These are phyloP conservation scores for Metroxylon sagu DNA, from an alignment of 176 grass and related monocot genomes.

Conservation along the genomic window DNA sequence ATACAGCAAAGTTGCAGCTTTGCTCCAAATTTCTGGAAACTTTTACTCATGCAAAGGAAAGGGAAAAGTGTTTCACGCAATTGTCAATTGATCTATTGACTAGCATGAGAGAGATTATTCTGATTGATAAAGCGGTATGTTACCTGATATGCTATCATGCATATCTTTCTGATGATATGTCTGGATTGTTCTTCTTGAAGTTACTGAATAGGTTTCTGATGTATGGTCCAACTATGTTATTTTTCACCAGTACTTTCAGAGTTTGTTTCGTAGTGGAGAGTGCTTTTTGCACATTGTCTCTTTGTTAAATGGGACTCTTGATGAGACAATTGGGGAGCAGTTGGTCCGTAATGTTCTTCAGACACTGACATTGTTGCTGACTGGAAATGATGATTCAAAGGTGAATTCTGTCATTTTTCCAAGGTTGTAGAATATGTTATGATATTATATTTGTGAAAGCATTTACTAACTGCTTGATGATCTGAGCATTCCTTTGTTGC, in stretches of 20 bases:
- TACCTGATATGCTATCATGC: constrained; percentile 15
- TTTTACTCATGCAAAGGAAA: constrained; percentile 77
- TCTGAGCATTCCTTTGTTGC: too few relatives aligned
- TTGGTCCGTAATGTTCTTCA: constrained; percentile 88
- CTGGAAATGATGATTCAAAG: constrained; percentile 75
- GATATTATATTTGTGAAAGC: too few relatives aligned
- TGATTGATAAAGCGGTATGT: constrained; percentile 59
- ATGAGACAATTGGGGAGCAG: constrained; percentile 64
- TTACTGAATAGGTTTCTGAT: neutral
- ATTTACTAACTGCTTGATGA: too few relatives aligned
- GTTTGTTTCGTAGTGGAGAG: constrained; percentile 68
- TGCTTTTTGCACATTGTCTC: constrained; percentile 97
- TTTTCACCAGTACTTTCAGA: constrained; percentile 77
- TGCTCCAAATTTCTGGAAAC: constrained; percentile 86
- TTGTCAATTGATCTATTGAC: constrained; percentile 74
- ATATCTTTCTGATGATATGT: neutral
- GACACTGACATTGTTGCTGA: constrained; percentile 72
- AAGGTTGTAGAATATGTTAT: neutral
- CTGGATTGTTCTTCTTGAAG: neutral
- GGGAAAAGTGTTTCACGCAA: constrained; percentile 57
- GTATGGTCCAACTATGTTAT: neutral
- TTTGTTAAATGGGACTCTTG: constrained; percentile 81
- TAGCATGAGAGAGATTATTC: constrained; percentile 88
- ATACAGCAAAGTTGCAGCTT: constrained; percentile 74
- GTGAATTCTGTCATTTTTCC: constrained; percentile 29